Evolutionary conservation across 2,329 filamentous ascomycete species (phyloP), one percentile per base, ranked within the genome.

Genomic region (Graphilbum ipis-grandicollis): DNA sequence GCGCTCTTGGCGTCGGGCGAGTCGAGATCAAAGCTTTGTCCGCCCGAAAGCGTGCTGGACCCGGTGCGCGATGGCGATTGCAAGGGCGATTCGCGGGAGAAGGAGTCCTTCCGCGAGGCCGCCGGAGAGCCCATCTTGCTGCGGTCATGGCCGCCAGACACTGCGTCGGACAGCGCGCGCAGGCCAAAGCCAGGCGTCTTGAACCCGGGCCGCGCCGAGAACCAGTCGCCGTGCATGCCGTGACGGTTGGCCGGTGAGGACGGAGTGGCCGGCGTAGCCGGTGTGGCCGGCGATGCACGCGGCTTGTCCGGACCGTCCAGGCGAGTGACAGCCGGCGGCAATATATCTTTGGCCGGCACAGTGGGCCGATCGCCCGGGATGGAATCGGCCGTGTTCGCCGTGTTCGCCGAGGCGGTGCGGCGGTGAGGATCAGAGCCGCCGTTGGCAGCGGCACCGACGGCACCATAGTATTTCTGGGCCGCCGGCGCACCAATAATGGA

Each of bases 141-240:
- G 34, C 67, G 65, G 34, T 73, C 69, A 29, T 52, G 54, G 7
- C 65, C 12, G 23, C 23, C 63, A 8, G 65, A 62, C 12, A 75
- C 62, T n/a, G 68, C 71, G 51, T 94, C 88, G 4, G 88, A 94
- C 37, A 86, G 83, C 13, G 84, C 79, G 44, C 88, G 69, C 39
- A 93, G 65, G n/a, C 84, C 82, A 32, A 75, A 70, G 18, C 66
- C 66, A 40, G 66, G 66, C 22, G 57, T 52, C 43, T 65, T 62
- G 44, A 58, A 55, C 19, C 60, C 57, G 38, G 65, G 63, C 44
- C 68, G 71, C 46, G 33, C 15, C 5, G 69, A 55, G 45, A 77
- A 49, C 72, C 73, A 71, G 48, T 75, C 66, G 28, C 60, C 52
- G 51, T 70, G 55, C 47, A 62, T 52, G n/a, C 56, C 58, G 35